Evolutionary conservation across 2,329 filamentous ascomycete species (phyloP).

Genomic region (Daldinia sp.): DNA sequence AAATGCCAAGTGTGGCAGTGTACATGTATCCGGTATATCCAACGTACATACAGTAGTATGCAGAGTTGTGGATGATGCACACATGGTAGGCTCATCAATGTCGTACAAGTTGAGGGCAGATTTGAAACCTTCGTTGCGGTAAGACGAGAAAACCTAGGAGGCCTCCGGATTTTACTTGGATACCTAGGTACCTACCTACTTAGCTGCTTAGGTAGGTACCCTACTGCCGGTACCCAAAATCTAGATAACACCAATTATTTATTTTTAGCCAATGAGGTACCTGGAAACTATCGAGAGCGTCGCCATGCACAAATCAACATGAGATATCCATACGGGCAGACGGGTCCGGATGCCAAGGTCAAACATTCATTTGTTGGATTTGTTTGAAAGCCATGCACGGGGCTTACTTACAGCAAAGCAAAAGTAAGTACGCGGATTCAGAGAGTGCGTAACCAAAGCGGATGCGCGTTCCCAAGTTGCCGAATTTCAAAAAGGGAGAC

Average conservation of each 20-base stretch:
- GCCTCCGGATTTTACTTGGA: slow-evolving; percentile 20
- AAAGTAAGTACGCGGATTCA: neutral
- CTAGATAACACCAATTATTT: neutral
- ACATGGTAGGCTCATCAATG: slow-evolving; percentile 1
- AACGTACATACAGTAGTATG: neutral
- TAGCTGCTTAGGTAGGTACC: too few relatives aligned
- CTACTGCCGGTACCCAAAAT: neutral
- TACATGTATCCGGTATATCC: neutral
- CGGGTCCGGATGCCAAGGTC: neutral
- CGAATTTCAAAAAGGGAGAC: neutral
- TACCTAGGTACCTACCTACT: neutral
- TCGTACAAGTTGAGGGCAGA: slow-evolving; percentile 19
- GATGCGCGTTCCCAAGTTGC: neutral
- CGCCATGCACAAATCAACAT: neutral
- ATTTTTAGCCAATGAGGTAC: neutral
- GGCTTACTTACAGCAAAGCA: neutral
- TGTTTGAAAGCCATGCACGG: neutral
- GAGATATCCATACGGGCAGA: neutral
- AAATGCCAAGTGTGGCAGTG: slow-evolving; percentile 44
- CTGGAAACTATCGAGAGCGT: neutral
- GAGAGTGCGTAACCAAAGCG: neutral
- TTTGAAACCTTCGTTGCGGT: slow-evolving; percentile 3
- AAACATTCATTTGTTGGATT: neutral
- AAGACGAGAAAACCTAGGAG: slow-evolving; percentile 8
- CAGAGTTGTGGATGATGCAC: too few relatives aligned